phyloP scores from a whole-genome alignment of 352 stramenopile species.

The Albugo laibachii region DNA sequence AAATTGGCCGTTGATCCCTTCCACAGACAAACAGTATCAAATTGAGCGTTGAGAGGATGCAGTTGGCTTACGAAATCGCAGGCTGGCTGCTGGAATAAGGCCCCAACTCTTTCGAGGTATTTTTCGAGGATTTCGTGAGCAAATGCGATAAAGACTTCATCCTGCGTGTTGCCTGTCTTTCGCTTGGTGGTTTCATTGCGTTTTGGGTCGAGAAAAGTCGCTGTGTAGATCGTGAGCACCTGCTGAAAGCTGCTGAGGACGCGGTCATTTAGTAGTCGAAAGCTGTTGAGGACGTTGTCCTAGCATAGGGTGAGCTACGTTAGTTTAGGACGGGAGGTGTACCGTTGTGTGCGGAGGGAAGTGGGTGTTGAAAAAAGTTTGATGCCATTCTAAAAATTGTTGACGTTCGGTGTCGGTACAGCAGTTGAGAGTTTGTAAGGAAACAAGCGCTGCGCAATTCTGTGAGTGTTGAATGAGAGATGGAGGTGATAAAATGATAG shows the following conservation, averaged over 20 bases:
- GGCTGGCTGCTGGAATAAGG: no score
- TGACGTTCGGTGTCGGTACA: slow-evolving; percentile 60
- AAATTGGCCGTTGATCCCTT: background rate
- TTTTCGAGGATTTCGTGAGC: slow-evolving; percentile 3
- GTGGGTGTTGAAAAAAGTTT: slow-evolving; percentile 25
- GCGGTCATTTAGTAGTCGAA: background rate
- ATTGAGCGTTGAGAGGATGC: slow-evolving; percentile 29
- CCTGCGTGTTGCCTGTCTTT: slow-evolving; percentile 5
- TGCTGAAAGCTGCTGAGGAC: no score
- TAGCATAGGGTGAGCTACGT: background rate
- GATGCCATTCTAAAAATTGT: slow-evolving; percentile 72
- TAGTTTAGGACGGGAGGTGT: slow-evolving; percentile 28
- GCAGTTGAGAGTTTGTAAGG: slow-evolving; percentile 40
- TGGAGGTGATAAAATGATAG: background rate
- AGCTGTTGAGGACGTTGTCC: background rate
- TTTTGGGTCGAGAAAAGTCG: no score
- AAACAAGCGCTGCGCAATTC: slow-evolving; percentile 38
- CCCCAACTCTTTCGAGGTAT: no score
- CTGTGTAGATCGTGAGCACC: no score
- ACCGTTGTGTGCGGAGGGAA: slow-evolving; percentile 6
- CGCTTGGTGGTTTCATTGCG: no score
- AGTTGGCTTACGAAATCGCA: background rate
- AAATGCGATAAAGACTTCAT: slow-evolving; percentile 51
- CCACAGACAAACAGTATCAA: background rate
- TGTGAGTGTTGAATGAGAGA: slow-evolving; percentile 2